Percentiles rank a stretch among this genome's conserved stretches.
phyloP scores from a whole-genome alignment of 352 stramenopile genomes.

The Phytopythium boreale region DNA sequence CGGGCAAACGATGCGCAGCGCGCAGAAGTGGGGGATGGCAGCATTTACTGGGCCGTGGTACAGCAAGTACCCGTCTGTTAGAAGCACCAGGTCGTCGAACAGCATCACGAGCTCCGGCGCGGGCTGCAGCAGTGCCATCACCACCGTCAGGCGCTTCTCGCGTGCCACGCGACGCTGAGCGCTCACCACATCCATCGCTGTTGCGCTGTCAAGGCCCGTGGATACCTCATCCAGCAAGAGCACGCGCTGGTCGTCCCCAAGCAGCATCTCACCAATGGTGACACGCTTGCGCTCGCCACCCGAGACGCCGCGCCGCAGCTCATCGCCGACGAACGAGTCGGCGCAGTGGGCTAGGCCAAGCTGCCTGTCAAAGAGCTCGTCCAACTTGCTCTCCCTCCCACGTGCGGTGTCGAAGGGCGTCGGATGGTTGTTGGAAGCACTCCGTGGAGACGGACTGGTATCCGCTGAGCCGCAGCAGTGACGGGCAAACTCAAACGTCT shows the following conservation, averaged over 20 bases:
- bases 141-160: constrained; percentile 26
- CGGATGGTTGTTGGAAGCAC: constrained; percentile 33
- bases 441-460: constrained; percentile 43
- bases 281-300: constrained; percentile 69
- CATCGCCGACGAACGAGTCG: constrained; percentile 44
- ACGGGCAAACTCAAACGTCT: constrained; percentile 89
- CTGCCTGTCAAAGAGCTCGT: background rate
- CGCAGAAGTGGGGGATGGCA: constrained; percentile 21
- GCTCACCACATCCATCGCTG: constrained; percentile 45
- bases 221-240: constrained; percentile 71
- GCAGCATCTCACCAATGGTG: constrained; percentile 81
- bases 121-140: constrained; percentile 51
- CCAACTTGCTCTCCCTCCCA: background rate
- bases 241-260: constrained; percentile 58
- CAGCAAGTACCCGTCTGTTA: constrained; percentile 79
- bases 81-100: constrained; percentile 85
- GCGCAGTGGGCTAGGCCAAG: constrained; percentile 36
- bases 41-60: constrained; percentile 37
- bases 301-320: constrained; percentile 36
- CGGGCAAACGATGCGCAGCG: constrained; percentile 29
- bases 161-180: constrained; percentile 32
- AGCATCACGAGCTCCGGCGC: constrained; percentile 91
- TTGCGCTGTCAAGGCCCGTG: constrained; percentile 53
- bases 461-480: constrained; percentile 56
- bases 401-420: background rate